These are phyloP conservation scores for Ramicandelaber brevisporus DNA, from an alignment of 192 early-diverging fungal species.

Conservation along the genomic window DNA sequence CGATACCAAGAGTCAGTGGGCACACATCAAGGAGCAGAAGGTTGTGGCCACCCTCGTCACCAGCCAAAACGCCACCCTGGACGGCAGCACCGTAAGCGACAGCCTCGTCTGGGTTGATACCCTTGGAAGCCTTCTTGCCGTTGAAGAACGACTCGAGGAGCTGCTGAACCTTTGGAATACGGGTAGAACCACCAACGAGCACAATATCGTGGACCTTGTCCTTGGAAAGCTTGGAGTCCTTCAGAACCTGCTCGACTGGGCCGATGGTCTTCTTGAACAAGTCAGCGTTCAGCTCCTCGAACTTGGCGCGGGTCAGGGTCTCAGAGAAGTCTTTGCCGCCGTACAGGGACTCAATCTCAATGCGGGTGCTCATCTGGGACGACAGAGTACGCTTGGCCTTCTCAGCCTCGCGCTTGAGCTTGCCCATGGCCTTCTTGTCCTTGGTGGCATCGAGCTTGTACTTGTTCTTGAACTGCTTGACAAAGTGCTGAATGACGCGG, in stretches of 20 bases:
- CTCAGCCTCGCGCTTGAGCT: conserved; percentile 82
- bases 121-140: conserved; percentile 89
- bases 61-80: conserved; percentile 74
- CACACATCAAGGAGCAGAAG: conserved; percentile 78
- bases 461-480: conserved; percentile 82
- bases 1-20: conserved; percentile 92
- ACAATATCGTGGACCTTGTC: conserved; percentile 84
- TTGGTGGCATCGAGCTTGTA: conserved; percentile 49
- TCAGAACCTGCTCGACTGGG: conserved; percentile 81
- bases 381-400: conserved; percentile 94
- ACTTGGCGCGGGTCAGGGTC: conserved; percentile 87
- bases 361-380: conserved; percentile 70
- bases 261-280: conserved; percentile 82
- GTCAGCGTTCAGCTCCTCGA: conserved; percentile 83
- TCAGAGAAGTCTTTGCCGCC: conserved; percentile 77
- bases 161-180: conserved; percentile 91
- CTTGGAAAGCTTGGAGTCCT: conserved; percentile 72
- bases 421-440: conserved; percentile 78
- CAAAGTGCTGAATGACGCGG: conserved; percentile 80
- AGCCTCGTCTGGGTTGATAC: conserved; percentile 97
- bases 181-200: conserved; percentile 91
- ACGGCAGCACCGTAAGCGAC: conserved; percentile 96
- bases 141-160: conserved; percentile 85
- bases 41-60: conserved; percentile 30
- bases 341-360: conserved; percentile 80